These are phyloP conservation scores for Coniferiporia weirii DNA, from an alignment of 1,284 basidiomycete species.

Conservation along the genomic window DNA sequence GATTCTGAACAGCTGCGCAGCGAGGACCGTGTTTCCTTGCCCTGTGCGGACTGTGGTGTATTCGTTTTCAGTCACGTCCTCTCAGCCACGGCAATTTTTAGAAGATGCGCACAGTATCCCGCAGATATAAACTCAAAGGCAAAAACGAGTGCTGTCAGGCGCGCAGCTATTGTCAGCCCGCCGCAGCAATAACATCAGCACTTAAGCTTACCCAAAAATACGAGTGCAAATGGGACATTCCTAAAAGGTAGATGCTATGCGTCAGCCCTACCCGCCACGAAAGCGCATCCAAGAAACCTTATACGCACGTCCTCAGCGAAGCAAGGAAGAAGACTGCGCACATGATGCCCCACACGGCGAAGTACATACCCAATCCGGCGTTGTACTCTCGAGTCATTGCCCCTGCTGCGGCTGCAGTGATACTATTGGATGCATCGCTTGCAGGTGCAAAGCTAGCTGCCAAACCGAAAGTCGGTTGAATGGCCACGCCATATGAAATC, in stretches of 20 bases:
- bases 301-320: slow-evolving; percentile 20
- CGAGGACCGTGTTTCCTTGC: slow-evolving; percentile 10
- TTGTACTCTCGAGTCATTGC: slow-evolving; percentile 20
- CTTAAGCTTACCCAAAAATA: slow-evolving; percentile 19
- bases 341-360: slow-evolving; percentile 20
- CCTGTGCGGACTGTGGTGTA: slow-evolving; percentile 18
- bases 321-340: slow-evolving; percentile 21
- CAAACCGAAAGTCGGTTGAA: slow-evolving; percentile 20
- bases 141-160: slow-evolving; percentile 16
- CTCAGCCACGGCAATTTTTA: neutral
- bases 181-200: neutral
- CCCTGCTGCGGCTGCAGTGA: slow-evolving; percentile 20
- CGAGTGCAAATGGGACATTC: slow-evolving; percentile 20
- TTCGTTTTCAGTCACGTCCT: neutral
- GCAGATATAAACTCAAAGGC: slow-evolving; percentile 20
- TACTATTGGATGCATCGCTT: slow-evolving; percentile 17
- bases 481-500: slow-evolving; percentile 19
- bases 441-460: slow-evolving; percentile 22
- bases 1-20: slow-evolving; percentile 19
- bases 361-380: slow-evolving; percentile 21
- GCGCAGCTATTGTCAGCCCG: neutral
- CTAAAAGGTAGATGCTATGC: slow-evolving; percentile 7
- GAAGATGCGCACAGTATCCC: slow-evolving; percentile 20
- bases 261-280: neutral
- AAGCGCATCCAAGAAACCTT: neutral